Base-by-base conservation (phyloP, 2,329 filamentous ascomycete genomes). In the Coccinonectria pachysandricola region DNA sequence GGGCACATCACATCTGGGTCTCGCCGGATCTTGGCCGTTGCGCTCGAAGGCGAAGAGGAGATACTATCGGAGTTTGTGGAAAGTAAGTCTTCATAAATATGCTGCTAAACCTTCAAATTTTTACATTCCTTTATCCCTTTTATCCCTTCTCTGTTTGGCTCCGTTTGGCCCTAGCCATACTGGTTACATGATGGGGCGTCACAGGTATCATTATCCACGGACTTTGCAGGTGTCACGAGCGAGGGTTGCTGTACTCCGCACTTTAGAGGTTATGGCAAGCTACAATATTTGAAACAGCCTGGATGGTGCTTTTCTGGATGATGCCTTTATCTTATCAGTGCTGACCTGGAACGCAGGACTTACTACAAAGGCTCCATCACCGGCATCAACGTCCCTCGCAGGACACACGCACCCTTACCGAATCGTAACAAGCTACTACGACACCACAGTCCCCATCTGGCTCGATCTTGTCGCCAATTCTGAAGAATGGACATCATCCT, bases 401-500 rank as follows among this genome's bases (percentile, higher is more conserved):
- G 75, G 76, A 14, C 65, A 62, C 17, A 73, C 74, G 10, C 75
- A 79, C 42, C 48, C 54, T 21, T 61, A 75, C 16, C 32, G 53
- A 7, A 53, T 80, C 28, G 60, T 61, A 34, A 80, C 73, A 12
- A 42, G 57, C 9, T 80, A 80, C 57, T 80, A 79, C 56, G 62
- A 53, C 13, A 64, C 71, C 27, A 59, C 59, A 0, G 58, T 80
- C 4, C 73, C 75, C 21, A 60, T 80, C 38, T 81, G 76, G 76
- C 60, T 80, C n/a, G 76, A 81, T 43, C 59, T 76, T 23, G 60
- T 76, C 31, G 43, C 58, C 5, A 54, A 59, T 4, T 60, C 67
- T 0, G 28, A 45, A 3, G 64, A 69, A 18, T 80, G 75, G 75
- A 57, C 69, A 1, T 48, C 49, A 2, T 65, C 68, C 0, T 80